Percentiles rank a stretch among this genome's conserved stretches.
Conservation (phyloP, 495 filamentous ascomycete genomes). For the Xylaria palmicola region DNA sequence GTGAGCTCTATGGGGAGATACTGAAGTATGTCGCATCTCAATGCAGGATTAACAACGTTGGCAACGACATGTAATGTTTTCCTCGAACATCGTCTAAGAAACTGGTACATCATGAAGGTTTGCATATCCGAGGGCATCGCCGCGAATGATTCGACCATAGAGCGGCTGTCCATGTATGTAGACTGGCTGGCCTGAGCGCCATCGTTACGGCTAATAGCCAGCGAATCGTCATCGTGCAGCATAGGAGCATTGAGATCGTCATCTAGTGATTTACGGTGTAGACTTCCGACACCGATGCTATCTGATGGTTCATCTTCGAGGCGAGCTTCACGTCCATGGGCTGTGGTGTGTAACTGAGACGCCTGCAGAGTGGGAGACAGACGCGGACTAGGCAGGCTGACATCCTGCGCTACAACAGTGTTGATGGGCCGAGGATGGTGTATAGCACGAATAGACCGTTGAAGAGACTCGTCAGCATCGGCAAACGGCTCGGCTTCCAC, state of each 20-base stretch:
- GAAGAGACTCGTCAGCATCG: conserved; percentile 44
- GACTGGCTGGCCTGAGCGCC: conserved; percentile 23
- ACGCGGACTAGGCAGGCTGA: conserved; percentile 91
- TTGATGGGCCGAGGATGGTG: conserved; percentile 54
- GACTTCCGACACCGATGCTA: conserved; percentile 20
- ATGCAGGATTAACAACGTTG: conserved; percentile 89
- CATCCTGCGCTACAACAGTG: conserved; percentile 71
- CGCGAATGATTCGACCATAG: conserved; percentile 88
- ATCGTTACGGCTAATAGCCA: conserved; percentile 17
- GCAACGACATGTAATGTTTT: conserved; percentile 90
- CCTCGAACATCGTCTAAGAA: conserved; percentile 83
- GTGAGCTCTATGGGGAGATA: conserved; percentile 84
- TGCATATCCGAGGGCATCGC: conserved; percentile 84
- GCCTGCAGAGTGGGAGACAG: conserved; percentile 88
- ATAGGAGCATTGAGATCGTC: conserved; percentile 20
- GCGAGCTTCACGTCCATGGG: conserved; percentile 41
- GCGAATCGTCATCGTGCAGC: conserved; percentile 16
- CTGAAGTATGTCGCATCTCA: conserved; percentile 89
- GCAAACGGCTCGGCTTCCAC: conserved; percentile 53
- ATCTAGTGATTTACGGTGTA: conserved; percentile 21
- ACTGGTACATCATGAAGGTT: conserved; percentile 92
- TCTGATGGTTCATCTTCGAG: conserved; percentile 34
- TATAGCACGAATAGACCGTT: conserved; percentile 35
- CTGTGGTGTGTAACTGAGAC: conserved; percentile 53
- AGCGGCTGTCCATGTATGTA: conserved; percentile 68